Percentiles rank a stretch among this genome's conserved stretches.
Conservation (phyloP, 306 rosid genomes). For the Macrotyloma uniflorum region DNA sequence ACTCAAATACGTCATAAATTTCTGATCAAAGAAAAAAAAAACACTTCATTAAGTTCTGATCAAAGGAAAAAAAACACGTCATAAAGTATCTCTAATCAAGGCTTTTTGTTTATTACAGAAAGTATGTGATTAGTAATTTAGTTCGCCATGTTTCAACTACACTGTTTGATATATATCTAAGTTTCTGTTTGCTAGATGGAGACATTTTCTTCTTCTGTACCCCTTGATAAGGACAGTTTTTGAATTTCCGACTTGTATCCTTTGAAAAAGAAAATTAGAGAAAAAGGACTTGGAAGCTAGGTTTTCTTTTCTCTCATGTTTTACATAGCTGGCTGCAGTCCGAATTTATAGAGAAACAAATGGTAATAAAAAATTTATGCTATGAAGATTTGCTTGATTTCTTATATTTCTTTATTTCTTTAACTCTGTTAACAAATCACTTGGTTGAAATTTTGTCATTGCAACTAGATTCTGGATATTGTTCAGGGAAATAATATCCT, state of each 20-base stretch:
- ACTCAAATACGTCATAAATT: neutral
- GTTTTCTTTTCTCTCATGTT: neutral
- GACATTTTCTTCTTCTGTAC: neutral
- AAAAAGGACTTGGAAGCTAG: neutral
- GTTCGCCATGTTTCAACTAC: neutral
- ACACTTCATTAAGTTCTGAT: neutral
- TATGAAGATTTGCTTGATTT: neutral
- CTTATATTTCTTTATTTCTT: neutral
- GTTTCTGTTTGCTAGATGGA: neutral
- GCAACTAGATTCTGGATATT: neutral
- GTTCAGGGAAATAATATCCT: conserved; percentile 9
- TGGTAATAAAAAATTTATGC: neutral
- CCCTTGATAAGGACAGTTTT: neutral
- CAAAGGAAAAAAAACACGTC: neutral
- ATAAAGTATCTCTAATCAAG: neutral
- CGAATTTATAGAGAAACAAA: neutral
- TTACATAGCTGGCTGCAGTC: neutral
- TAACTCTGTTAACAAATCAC: neutral
- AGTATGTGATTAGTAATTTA: neutral
- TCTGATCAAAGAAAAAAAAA: too few species aligned
- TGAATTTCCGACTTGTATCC: neutral
- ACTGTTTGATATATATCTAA: conserved; percentile 6
- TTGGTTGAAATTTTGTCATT: neutral
- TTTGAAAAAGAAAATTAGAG: neutral
- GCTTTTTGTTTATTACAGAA: neutral